phyloP scores from a whole-genome alignment of 2,329 filamentous ascomycete genomes.

The Leptographium lundbergii region DNA sequence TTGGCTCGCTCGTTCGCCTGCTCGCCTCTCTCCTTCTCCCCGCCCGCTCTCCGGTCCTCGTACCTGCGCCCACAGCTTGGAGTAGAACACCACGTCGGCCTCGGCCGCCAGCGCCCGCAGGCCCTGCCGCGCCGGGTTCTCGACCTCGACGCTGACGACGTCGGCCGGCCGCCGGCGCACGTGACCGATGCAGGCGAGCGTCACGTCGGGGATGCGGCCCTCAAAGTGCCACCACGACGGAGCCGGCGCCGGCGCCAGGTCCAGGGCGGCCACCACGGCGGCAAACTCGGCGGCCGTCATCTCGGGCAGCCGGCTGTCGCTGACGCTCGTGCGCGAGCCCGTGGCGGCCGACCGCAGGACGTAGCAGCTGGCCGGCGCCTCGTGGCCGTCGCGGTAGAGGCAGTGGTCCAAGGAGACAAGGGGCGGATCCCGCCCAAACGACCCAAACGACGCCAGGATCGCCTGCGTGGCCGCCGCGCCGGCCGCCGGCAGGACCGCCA shows the following conservation, averaged over 20 bases:
- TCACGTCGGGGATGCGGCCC: constrained; percentile 52
- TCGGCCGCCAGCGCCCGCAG: constrained; percentile 45
- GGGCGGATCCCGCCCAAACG: background rate
- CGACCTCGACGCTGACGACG: constrained; percentile 56
- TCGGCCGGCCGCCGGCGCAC: constrained; percentile 25
- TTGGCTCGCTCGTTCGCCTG: constrained; percentile 9
- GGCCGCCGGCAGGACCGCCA: constrained; percentile 40
- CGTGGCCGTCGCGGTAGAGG: constrained; percentile 42
- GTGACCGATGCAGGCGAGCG: constrained; percentile 43
- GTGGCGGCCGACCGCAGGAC: constrained; percentile 49
- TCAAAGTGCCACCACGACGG: constrained; percentile 59
- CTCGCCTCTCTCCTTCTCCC: constrained; percentile 3
- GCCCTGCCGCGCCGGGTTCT: constrained; percentile 52
- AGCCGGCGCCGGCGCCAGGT: background rate
- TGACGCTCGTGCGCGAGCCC: constrained; percentile 57
- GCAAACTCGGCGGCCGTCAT: constrained; percentile 53
- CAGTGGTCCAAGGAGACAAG: constrained; percentile 30
- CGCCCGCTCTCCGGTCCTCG: constrained; percentile 2
- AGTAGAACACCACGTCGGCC: constrained; percentile 64
- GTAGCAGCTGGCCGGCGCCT: constrained; percentile 54
- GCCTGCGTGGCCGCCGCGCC: constrained; percentile 36
- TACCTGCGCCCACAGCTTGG: constrained; percentile 57
- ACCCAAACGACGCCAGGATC: constrained; percentile 42
- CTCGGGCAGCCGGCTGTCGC: constrained; percentile 53
- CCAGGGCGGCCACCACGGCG: constrained; percentile 22